Base-by-base conservation (phyloP, 2,329 filamentous ascomycete species). In the Hypomyces perniciosus region DNA sequence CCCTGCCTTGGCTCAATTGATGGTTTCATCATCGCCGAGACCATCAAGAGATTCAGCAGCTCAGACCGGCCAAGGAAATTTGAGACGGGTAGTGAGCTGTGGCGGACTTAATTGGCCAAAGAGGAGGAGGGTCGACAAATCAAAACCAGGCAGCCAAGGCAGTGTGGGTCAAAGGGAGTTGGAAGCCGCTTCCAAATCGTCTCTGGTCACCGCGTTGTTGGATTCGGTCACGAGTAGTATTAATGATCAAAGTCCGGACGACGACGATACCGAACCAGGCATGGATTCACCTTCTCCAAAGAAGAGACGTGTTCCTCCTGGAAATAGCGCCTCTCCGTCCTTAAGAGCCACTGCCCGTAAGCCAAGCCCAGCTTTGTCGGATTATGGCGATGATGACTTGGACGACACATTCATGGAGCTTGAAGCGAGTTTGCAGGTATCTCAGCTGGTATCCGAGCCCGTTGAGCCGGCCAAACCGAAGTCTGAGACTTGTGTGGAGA, bases 11-110 rank as follows among this genome's bases (percentile, higher is more conserved):
- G 79, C 81, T 44, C 80, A 86, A 50, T 71, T 89, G 28, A 81
- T 86, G 71, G 75, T 84, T 2, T 87, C 85, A 0, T 88, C 84
- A 4, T 89, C 86, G 3, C 85, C 85, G 46, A 82, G 83, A 31
- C 78, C 81, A 1, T 69, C 65, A 1, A 81, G 70, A 52, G 66
- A 68, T 47, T 65, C 65, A 1, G 64, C 62, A 39, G 49, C 69
- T 69, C 56, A 71, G 70, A 43, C 74, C 70, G 54, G 72, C 69
- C 53, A 73, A 10, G 56, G 55, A 3, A 63, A 72, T 4, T 66
- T 89, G 39, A 77, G 84, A 58, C 78, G 85, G 57, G 78, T 85
- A 2, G 77, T 84, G 53, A 90, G 85, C 63, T 87, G 83, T 62
- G 85, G 20, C 20, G 20, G 84, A 13, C 74, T 79, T 27, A 79